Evolutionary conservation across 1,284 basidiomycete genomes (phyloP).

Genomic region (Apiotrichum gracile): DNA sequence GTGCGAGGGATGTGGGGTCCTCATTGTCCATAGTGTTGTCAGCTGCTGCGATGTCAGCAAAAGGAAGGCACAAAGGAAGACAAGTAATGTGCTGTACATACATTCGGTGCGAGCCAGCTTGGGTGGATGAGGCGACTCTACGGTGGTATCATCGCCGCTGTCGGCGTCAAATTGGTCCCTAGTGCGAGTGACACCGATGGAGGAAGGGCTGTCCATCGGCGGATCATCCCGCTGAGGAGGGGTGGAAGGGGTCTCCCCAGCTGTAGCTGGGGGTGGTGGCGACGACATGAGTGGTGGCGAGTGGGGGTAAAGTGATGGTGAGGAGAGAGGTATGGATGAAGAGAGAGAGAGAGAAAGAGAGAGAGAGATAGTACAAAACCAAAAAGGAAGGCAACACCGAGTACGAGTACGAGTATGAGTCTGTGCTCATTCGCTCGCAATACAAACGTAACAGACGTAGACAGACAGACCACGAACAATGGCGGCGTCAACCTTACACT

Average conservation of each 20-base stretch:
- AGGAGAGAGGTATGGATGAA: neutral
- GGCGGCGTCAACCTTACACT: no score
- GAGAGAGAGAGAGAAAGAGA: neutral
- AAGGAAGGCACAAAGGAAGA: neutral
- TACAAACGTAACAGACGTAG: no score
- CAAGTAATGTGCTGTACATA: neutral
- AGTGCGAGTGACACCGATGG: constrained; percentile 3
- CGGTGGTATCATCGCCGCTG: constrained; percentile 1
- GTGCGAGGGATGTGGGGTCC: neutral
- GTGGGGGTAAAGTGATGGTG: neutral
- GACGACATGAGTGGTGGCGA: neutral
- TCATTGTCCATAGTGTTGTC: neutral
- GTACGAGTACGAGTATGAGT: no score
- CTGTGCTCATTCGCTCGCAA: no score
- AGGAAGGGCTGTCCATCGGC: neutral
- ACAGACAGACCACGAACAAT: no score
- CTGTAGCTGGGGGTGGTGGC: neutral
- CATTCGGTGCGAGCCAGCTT: constrained; percentile 9
- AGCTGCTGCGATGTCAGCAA: neutral
- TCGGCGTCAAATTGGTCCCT: constrained; percentile 12
- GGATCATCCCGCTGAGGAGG: neutral
- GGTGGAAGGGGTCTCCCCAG: neutral
- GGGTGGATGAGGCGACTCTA: neutral
- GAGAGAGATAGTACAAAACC: no score
- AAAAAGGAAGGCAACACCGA: no score